phyloP scores from a whole-genome alignment of 2,329 filamentous ascomycete genomes.

The Apiospora malaysiana region DNA sequence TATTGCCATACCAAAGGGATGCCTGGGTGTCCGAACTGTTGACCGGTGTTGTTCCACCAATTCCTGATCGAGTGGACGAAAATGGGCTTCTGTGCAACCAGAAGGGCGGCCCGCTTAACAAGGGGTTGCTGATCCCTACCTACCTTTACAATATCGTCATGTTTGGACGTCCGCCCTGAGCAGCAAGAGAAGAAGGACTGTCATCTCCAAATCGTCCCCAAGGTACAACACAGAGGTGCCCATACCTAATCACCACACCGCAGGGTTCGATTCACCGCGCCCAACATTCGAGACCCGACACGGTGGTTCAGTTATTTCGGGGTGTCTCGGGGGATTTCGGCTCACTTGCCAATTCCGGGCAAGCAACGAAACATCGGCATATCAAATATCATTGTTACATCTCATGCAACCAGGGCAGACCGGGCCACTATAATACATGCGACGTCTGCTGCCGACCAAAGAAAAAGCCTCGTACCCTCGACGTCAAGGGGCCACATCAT shows the following conservation, averaged over 20 bases:
- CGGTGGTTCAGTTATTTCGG: slow-evolving; percentile 6
- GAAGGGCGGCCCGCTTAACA: background rate
- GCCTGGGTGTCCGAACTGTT: background rate
- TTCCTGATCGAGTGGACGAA: background rate
- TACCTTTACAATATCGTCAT: background rate
- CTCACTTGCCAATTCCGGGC: background rate
- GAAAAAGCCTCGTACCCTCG: slow-evolving; percentile 4
- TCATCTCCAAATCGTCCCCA: background rate
- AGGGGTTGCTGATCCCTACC: background rate
- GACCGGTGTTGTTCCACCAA: background rate
- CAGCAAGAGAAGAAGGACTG: background rate
- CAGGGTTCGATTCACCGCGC: background rate
- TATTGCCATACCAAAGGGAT: background rate
- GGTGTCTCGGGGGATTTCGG: slow-evolving; percentile 14
- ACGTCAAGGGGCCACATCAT: slow-evolving; percentile 3
- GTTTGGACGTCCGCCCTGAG: background rate
- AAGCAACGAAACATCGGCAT: slow-evolving; percentile 13
- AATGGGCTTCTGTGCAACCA: background rate
- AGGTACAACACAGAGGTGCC: background rate
- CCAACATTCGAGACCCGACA: background rate
- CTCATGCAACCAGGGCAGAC: background rate
- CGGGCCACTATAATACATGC: background rate
- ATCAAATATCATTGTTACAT: background rate
- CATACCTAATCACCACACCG: background rate
- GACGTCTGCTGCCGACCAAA: background rate